Percentiles rank a stretch among this genome's conserved stretches.
These are phyloP conservation scores for Camelina sativa DNA, from an alignment of 345 rosid genomes.

Conservation along the genomic window DNA sequence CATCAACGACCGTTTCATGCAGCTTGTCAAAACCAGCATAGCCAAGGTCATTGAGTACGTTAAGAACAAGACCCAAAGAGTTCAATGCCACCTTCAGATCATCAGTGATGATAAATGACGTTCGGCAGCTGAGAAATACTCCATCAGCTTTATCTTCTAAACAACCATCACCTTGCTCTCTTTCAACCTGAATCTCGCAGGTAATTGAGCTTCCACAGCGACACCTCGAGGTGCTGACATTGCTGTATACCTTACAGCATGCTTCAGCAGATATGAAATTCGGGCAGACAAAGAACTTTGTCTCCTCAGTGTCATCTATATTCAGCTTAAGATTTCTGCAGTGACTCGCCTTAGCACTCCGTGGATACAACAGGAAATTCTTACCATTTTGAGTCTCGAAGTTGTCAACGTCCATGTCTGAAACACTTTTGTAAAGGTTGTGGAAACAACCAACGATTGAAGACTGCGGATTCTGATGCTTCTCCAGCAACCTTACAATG, in stretches of 20 bases:
- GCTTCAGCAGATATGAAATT: neutral
- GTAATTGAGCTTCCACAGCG: slow-evolving; percentile 7
- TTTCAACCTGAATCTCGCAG: neutral
- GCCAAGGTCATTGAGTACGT: slow-evolving; percentile 32
- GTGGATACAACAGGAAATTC: slow-evolving; percentile 31
- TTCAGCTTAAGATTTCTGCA: slow-evolving; percentile 29
- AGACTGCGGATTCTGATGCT: slow-evolving; percentile 21
- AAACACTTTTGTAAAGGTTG: slow-evolving; percentile 40
- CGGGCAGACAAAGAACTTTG: slow-evolving; percentile 30
- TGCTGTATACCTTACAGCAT: slow-evolving; percentile 21
- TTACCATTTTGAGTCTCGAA: slow-evolving; percentile 23
- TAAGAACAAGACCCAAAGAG: slow-evolving; percentile 31
- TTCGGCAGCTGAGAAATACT: slow-evolving; percentile 27
- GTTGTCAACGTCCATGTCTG: slow-evolving; percentile 13
- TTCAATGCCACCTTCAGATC: slow-evolving; percentile 32
- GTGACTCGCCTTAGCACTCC: slow-evolving; percentile 11
- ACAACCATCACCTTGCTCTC: neutral
- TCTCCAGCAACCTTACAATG: slow-evolving; percentile 32
- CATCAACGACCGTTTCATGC: slow-evolving; percentile 21
- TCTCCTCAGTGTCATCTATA: slow-evolving; percentile 12
- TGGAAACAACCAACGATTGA: slow-evolving; percentile 34
- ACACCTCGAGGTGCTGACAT: neutral
- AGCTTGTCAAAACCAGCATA: slow-evolving; percentile 30
- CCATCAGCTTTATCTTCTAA: neutral
- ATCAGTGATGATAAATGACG: slow-evolving; percentile 40